Conservation (phyloP, 306 rosid genomes). For the Medicago arabica region DNA sequence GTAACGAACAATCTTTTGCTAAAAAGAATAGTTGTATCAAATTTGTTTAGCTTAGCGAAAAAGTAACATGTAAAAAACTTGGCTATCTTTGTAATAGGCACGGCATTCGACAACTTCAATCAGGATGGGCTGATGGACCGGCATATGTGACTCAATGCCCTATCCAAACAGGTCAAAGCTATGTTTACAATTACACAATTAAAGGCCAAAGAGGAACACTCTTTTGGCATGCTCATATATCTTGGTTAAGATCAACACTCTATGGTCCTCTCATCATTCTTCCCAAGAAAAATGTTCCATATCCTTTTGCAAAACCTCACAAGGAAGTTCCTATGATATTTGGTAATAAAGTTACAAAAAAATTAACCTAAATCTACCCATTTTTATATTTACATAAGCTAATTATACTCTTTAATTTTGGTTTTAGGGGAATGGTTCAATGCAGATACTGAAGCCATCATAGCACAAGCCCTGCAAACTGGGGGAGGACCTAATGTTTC, state of each 20-base stretch:
- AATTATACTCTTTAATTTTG: background rate
- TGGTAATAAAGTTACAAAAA: slow-evolving; percentile 34
- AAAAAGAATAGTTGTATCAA: background rate
- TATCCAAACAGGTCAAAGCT: slow-evolving; percentile 55
- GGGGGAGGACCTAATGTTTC: slow-evolving; percentile 89
- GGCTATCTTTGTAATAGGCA: slow-evolving; percentile 55
- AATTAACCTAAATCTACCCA: background rate
- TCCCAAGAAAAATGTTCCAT: slow-evolving; percentile 58
- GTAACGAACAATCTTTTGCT: slow-evolving; percentile 40
- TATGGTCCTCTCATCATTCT: slow-evolving; percentile 71
- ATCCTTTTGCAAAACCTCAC: slow-evolving; percentile 52
- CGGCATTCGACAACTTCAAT: slow-evolving; percentile 60
- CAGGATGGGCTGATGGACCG: slow-evolving; percentile 60
- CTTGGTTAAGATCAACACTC: slow-evolving; percentile 60
- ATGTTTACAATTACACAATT: slow-evolving; percentile 75
- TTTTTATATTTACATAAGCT: slow-evolving; percentile 9
- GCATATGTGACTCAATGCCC: slow-evolving; percentile 52
- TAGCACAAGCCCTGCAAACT: slow-evolving; percentile 61
- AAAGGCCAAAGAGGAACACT: slow-evolving; percentile 81
- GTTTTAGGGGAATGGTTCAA: slow-evolving; percentile 86
- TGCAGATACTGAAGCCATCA: slow-evolving; percentile 69
- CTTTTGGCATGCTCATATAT: slow-evolving; percentile 53
- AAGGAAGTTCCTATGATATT: slow-evolving; percentile 60
- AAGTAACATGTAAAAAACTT: background rate
- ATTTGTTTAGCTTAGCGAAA: background rate